Conservation (phyloP, 1,284 basidiomycete genomes). For the Ustilago nuda region DNA sequence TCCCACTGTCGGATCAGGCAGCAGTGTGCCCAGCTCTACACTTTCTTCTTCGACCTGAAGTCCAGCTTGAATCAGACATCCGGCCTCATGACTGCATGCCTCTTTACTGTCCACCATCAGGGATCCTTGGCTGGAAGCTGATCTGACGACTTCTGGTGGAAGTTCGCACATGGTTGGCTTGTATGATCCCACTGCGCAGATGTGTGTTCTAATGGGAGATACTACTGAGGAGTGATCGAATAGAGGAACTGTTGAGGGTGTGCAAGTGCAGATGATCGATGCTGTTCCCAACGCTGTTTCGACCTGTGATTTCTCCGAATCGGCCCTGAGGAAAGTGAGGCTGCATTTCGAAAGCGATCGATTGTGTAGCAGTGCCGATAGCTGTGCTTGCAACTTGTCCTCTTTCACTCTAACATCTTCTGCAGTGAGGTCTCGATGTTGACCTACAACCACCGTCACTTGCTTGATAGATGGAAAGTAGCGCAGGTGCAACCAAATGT, state of each 20-base stretch:
- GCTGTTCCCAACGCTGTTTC: background rate
- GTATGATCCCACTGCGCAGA: slow-evolving; percentile 31
- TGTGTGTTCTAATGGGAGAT: background rate
- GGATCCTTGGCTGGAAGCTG: background rate
- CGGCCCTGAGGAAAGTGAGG: background rate
- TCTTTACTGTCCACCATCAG: slow-evolving; percentile 31
- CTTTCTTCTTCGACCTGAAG: background rate
- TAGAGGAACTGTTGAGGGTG: slow-evolving; percentile 15
- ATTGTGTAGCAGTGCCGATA: background rate
- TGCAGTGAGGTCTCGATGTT: background rate
- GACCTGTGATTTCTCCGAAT: background rate
- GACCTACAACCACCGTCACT: background rate
- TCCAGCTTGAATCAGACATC: slow-evolving; percentile 26
- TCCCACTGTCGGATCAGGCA: background rate
- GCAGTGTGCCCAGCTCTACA: background rate
- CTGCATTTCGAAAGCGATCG: background rate
- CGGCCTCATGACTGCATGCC: slow-evolving; percentile 29
- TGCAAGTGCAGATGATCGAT: slow-evolving; percentile 32
- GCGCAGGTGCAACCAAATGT: slow-evolving; percentile 24
- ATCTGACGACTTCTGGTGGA: background rate
- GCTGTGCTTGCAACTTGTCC: background rate
- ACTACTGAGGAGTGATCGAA: background rate
- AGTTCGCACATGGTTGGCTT: slow-evolving; percentile 38
- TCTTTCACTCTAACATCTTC: slow-evolving; percentile 11
- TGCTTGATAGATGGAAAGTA: slow-evolving; percentile 6